Conservation (phyloP, 257 asterid genomes). For the Prunella vulgaris region DNA sequence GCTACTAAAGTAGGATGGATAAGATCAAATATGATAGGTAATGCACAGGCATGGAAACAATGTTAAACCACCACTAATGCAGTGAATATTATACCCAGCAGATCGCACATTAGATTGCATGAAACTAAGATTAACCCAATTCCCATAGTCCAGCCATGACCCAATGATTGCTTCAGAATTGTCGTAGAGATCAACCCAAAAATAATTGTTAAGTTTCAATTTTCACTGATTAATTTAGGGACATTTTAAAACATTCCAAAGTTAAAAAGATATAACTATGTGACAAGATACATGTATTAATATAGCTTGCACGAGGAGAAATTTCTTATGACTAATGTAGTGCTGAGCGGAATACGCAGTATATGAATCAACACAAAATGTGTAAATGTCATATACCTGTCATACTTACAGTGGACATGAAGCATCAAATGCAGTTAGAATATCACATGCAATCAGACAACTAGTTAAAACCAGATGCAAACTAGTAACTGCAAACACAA, state of each 20-base stretch:
- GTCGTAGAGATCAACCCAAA: neutral
- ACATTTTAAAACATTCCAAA: neutral
- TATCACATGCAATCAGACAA: constrained; percentile 6
- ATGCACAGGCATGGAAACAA: neutral
- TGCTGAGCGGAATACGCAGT: neutral
- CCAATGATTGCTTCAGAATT: neutral
- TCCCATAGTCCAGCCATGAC: neutral
- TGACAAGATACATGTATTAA: neutral
- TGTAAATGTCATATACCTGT: neutral
- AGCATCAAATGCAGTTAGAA: constrained; percentile 1
- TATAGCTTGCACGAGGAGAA: neutral
- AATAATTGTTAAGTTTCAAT: neutral
- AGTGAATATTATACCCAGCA: neutral
- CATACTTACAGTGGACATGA: neutral
- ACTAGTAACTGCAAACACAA: neutral
- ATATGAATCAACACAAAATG: too few species aligned
- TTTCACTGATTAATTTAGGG: neutral
- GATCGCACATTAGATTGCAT: neutral
- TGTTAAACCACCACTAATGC: neutral
- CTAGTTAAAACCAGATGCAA: neutral
- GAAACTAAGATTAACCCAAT: neutral
- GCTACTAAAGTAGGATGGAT: neutral
- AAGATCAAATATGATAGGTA: neutral
- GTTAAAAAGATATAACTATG: neutral
- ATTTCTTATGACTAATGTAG: neutral